A percentile compares a stretch with the other conserved stretches of the same genome.
phyloP scores from a whole-genome alignment of 2,329 filamentous ascomycete genomes.

The Aspergillus fijiensis region DNA sequence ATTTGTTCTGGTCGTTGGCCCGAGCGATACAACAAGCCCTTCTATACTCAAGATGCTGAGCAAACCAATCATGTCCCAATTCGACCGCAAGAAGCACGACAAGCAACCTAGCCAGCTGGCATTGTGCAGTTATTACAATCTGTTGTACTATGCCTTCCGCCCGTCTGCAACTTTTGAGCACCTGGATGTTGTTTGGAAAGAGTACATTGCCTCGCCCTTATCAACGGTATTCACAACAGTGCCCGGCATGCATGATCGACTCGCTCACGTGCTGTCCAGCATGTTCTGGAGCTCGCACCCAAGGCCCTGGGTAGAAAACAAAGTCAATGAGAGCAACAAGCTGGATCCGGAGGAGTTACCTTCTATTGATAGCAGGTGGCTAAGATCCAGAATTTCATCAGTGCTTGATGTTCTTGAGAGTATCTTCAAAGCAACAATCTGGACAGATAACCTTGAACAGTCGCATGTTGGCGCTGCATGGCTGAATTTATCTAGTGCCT shows the following conservation, averaged over 20 bases:
- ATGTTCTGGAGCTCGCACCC: conserved; percentile 55
- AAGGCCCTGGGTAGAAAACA: conserved; percentile 72
- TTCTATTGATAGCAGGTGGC: conserved; percentile 80
- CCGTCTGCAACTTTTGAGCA: conserved; percentile 66
- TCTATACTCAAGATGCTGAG: conserved; percentile 63
- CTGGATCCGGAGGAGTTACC: conserved; percentile 74
- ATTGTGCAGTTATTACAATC: conserved; percentile 72
- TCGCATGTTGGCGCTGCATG: conserved; percentile 58
- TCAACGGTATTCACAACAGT: conserved; percentile 53
- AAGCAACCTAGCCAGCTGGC: conserved; percentile 57
- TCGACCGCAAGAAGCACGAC: conserved; percentile 63
- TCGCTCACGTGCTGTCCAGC: conserved; percentile 69
- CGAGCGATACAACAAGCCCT: conserved; percentile 57
- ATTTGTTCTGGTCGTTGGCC: conserved; percentile 71
- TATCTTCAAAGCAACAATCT: conserved; percentile 52
- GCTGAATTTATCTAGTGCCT: conserved; percentile 58
- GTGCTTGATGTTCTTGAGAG: conserved; percentile 64
- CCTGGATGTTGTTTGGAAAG: conserved; percentile 75
- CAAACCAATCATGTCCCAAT: conserved; percentile 66
- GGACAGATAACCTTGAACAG: conserved; percentile 44
- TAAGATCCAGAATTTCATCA: conserved; percentile 66
- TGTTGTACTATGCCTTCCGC: conserved; percentile 79
- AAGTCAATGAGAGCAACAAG: conserved; percentile 61
- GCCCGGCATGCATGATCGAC: conserved; percentile 57
- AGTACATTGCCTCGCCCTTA: conserved; percentile 67